These are phyloP conservation scores for Botryobasidium botryosum DNA, from an alignment of 768 basidiomycete species.

Conservation along the genomic window DNA sequence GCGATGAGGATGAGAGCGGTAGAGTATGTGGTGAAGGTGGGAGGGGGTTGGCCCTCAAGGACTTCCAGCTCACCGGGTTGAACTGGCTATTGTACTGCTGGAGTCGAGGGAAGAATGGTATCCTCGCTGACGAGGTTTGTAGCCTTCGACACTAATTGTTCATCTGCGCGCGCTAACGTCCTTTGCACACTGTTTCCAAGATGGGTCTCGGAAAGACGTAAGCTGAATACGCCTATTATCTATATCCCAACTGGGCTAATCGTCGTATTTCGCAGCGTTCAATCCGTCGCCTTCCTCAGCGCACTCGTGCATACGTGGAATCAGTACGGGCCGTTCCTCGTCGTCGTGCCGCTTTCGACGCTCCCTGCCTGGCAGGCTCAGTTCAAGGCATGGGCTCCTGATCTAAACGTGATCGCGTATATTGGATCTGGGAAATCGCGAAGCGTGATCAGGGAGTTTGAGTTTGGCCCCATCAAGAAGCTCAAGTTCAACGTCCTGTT, in stretches of 20 bases:
- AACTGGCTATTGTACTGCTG: conserved; percentile 99
- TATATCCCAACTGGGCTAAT: not conserved
- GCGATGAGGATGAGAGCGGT: conserved; percentile 3
- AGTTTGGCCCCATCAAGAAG: conserved; percentile 61
- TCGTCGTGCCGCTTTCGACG: conserved; percentile 94
- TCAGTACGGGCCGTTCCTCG: conserved; percentile 93
- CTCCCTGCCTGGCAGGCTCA: conserved; percentile 97
- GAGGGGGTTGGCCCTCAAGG: conserved; percentile 45
- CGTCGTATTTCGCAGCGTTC: conserved; percentile 38
- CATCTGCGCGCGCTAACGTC: not conserved
- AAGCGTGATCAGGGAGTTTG: conserved; percentile 79
- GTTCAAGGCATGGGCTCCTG: conserved; percentile 89
- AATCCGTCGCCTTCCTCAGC: conserved; percentile 88
- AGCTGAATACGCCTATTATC: not conserved
- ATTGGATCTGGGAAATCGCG: conserved; percentile 79
- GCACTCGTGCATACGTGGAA: conserved; percentile 84
- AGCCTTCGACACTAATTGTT: not conserved
- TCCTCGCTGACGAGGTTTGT: conserved; percentile 79
- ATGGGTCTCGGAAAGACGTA: conserved; percentile 96
- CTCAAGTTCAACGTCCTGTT: conserved; percentile 94
- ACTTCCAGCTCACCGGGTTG: conserved; percentile 93
- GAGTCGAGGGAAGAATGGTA: conserved; percentile 89
- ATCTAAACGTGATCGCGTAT: conserved; percentile 92
- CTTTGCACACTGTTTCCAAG: too few relatives aligned
- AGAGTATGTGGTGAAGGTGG: conserved; percentile 3